Base-by-base conservation (phyloP, 495 filamentous ascomycete genomes). In the Penicillium flavigenum region DNA sequence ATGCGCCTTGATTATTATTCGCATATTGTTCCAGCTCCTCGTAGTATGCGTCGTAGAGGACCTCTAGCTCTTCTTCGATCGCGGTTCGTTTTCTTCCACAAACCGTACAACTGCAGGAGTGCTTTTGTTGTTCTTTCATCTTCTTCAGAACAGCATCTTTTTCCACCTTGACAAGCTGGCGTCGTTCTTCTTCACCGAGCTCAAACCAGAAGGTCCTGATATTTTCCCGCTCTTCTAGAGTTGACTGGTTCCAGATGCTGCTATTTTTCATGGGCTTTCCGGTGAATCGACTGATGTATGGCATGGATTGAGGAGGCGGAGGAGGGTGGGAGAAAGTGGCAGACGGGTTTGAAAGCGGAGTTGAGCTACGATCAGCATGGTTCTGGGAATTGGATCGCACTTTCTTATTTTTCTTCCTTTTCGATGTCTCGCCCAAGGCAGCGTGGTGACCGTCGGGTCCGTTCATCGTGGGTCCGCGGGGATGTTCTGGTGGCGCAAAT, bases 41-140 rank as follows among this genome's bases (percentile, higher is more conserved):
- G 66, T 99, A 99, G 72, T 99, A 99, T 26, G 94, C 94, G 76
- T 99, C 95, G 70, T 99, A 99, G 14, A 99, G 81, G n/a, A 95
- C 92, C 70, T 99, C 94, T 12, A 99, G 78, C 71, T 99, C 95
- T 72, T 99, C 94, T 72, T 99, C 94, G 64, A 99, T 99, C 9
- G 94, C 94, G 8, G 89, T 96, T 45, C 94, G 85, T 74, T 98
- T 99, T 60, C 94, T 84, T 49, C 94, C 94, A 76, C 94, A 99
- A 39, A 98, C 92, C 6, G 90, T 96, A 65, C 94, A 99, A 67
- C 92, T 96, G 75, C 94, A 99, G 4, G 94, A 98, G 68, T 98
- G 94, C 73, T 97, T 98, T 71, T 99, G 94, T 74, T 99, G 94
- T 71, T 99, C 95, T 76, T 99, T 98, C 94, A 99, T 99, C 76